Evolutionary conservation across 345 rosid genomes (phyloP).

Genomic region (Barbarea vulgaris): DNA sequence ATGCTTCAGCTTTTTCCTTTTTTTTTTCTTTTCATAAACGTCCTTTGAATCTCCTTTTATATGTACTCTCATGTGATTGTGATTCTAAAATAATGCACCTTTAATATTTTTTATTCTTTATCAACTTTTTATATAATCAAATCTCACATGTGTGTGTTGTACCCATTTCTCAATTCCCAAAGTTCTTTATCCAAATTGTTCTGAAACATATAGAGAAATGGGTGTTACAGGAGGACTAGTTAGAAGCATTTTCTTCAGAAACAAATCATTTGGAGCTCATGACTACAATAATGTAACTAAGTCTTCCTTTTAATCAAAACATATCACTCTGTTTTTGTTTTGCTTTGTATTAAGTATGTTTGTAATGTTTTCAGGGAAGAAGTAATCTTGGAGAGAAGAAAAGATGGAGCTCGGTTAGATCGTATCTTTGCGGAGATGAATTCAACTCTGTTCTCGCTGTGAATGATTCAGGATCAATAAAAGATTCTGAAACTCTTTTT

Average conservation of each 20-base stretch:
- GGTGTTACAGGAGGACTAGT: conserved; percentile 77
- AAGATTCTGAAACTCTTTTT: conserved; percentile 57
- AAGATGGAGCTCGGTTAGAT: conserved; percentile 69
- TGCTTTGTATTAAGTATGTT: neutral
- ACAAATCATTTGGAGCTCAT: conserved; percentile 48
- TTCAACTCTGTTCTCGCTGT: conserved; percentile 75
- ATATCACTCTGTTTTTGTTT: neutral
- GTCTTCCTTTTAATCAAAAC: neutral
- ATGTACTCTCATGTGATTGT: conserved; percentile 37
- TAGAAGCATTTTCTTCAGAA: conserved; percentile 69
- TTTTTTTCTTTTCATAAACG: neutral
- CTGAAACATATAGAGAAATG: conserved; percentile 45
- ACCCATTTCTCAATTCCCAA: conserved; percentile 33
- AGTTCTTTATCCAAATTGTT: conserved; percentile 14
- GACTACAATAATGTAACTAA: conserved; percentile 48
- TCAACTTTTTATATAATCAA: conserved; percentile 30
- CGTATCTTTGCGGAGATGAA: conserved; percentile 78
- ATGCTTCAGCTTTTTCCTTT: conserved; percentile 16
- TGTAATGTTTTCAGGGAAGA: conserved; percentile 51
- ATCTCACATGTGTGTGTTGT: conserved; percentile 25
- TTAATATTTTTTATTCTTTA: neutral
- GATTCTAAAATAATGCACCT: conserved; percentile 32
- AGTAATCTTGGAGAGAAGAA: conserved; percentile 52
- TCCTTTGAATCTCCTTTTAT: conserved; percentile 2
- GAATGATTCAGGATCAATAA: conserved; percentile 71